Base-by-base conservation (phyloP, 371 early-diverging fungal species). In the Mortierella sp. region DNA sequence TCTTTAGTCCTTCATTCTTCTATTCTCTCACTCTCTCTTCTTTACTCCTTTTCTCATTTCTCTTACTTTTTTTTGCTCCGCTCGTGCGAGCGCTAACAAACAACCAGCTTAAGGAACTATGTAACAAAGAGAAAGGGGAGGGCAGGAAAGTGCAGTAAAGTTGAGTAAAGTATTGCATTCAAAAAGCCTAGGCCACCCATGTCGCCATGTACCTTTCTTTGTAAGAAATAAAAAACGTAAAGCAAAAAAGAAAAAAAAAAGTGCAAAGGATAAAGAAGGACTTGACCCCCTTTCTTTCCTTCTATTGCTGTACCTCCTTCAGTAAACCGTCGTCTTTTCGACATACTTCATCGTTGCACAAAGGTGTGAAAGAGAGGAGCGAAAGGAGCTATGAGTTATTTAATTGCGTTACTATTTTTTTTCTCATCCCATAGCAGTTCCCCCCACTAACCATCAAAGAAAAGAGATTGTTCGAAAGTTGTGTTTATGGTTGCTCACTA, bases 131-230 rank as follows among this genome's bases (percentile, higher is more conserved):
- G 19, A 10, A 16, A 59, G 13, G 31, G 16, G 31, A 31, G 14
- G 16, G 34, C n/a, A n/a, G 14, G 10, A 10, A 50, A 50, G 5
- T 5, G 57, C 51, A 59, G 28, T 16, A 31, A 59, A 14, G 5
- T n/a, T n/a, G 31, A 59, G 0, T 59, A 28, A 28, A 59, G 13
- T 31, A 31, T 16, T 19, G 5, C 31, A 26, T 16, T 28, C n/a
- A n/a, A 59, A 59, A 59, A 59, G 61, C 61, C 61, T 59, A 59
- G 61, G 61, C 61, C 61, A 59, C 61, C 28, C 34, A 59, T 59
- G 28, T 34, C 19, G 31, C 61, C 34, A 59, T 31, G 61, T 59
- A 59, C 34, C 34, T 59, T 59, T 34, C 61, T 5, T 34, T 59
- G 61, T 59, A 59, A 28, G 28, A n/a, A n/a, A n/a, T n/a, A 16